Evolutionary conservation across 192 early-diverging fungal species (phyloP).

Genomic region (Cladochytrium replicatum): DNA sequence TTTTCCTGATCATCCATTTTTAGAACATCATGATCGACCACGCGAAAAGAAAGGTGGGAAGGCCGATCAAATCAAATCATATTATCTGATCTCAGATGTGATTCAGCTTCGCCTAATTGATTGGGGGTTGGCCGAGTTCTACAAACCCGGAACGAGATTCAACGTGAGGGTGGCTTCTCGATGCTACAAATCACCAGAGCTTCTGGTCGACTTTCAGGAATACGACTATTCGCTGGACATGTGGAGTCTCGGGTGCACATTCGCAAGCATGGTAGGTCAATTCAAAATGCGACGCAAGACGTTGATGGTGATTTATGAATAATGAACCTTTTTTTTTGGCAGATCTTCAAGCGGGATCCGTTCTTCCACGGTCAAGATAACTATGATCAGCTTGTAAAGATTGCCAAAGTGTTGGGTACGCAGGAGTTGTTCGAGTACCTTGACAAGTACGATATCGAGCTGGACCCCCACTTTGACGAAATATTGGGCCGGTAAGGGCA

Average conservation of each 20-base stretch:
- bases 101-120: slow-evolving; percentile 93
- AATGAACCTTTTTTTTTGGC: slow-evolving; percentile 1
- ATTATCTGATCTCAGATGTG: too few relatives aligned
- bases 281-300: background rate
- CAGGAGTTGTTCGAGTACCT: slow-evolving; percentile 88
- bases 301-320: background rate
- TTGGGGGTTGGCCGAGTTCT: slow-evolving; percentile 99
- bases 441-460: slow-evolving; percentile 90
- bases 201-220: slow-evolving; percentile 95
- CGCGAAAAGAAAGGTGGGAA: slow-evolving; percentile 56
- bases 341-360: slow-evolving; percentile 98
- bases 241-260: slow-evolving; percentile 99
- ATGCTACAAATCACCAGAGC: slow-evolving; percentile 98
- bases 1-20: slow-evolving; percentile 1
- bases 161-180: slow-evolving; percentile 97
- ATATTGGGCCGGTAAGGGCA: slow-evolving; percentile 68
- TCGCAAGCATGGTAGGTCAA: slow-evolving; percentile 87
- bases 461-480: slow-evolving; percentile 83
- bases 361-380: slow-evolving; percentile 99
- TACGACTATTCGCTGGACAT: slow-evolving; percentile 99
- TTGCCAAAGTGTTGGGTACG: slow-evolving; percentile 94
- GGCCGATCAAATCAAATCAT: slow-evolving; percentile 23
- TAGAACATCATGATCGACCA: slow-evolving; percentile 99
- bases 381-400: slow-evolving; percentile 98
- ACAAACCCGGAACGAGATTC: slow-evolving; percentile 93